Conservation (phyloP, 495 filamentous ascomycete species). For the Wilcoxina mikolae region DNA sequence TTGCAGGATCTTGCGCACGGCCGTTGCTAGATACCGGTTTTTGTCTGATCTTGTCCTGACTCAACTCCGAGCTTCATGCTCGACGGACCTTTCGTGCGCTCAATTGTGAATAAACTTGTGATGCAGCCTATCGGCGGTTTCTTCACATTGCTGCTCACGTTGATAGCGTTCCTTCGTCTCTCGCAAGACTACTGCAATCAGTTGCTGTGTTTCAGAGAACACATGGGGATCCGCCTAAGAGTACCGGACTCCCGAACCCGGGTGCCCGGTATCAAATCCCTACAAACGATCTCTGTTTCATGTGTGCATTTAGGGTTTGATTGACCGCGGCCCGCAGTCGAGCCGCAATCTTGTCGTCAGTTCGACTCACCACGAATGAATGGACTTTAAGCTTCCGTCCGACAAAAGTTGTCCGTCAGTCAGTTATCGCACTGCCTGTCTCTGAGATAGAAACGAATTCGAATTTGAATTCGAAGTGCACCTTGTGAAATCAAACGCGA, state of each 20-base stretch:
- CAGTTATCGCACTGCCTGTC: no score
- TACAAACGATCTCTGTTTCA: constrained; percentile 1
- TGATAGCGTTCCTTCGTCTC: background rate
- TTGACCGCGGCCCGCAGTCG: background rate
- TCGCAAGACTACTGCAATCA: background rate
- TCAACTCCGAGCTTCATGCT: background rate
- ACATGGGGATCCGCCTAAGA: no score
- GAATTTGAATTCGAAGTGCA: no score
- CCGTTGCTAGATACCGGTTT: background rate
- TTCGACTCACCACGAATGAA: no score
- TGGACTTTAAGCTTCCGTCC: no score
- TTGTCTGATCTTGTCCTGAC: background rate
- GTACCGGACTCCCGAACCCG: background rate
- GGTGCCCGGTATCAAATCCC: background rate
- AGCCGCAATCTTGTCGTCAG: no score
- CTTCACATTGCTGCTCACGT: background rate
- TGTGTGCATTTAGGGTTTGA: background rate
- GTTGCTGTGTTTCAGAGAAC: background rate
- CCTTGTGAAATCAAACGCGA: no score
- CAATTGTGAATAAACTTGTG: constrained; percentile 1
- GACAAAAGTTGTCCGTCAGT: no score
- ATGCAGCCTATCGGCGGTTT: background rate
- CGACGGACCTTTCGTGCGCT: background rate
- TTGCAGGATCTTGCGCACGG: background rate
- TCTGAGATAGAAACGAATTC: no score